A percentile compares a stretch with the other conserved stretches of the same genome.
Conservation (phyloP, 345 rosid genomes). For the Bruguiera gymnorhiza region DNA sequence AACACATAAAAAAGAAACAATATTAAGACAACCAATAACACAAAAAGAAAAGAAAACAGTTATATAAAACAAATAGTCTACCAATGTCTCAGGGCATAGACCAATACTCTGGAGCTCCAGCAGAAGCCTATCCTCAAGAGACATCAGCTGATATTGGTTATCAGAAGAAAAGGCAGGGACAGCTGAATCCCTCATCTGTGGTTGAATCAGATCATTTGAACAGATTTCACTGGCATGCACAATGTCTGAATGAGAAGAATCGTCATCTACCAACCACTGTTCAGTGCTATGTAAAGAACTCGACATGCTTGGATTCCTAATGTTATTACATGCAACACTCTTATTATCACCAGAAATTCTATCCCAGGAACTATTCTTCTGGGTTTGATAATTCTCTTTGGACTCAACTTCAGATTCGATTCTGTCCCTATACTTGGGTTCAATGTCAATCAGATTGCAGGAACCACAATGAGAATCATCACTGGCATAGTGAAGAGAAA, state of each 20-base stretch:
- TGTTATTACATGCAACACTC: constrained; percentile 58
- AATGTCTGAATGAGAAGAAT: constrained; percentile 54
- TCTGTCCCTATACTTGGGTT: constrained; percentile 77
- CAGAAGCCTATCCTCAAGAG: constrained; percentile 71
- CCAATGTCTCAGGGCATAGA: constrained; percentile 76
- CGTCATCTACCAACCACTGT: constrained; percentile 75
- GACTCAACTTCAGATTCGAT: constrained; percentile 96
- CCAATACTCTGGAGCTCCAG: constrained; percentile 89
- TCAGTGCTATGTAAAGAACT: constrained; percentile 68
- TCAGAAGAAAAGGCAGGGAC: constrained; percentile 47
- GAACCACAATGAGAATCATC: constrained; percentile 99
- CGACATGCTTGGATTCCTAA: constrained; percentile 59
- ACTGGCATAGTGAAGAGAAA: constrained; percentile 77
- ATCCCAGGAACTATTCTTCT: constrained; percentile 57
- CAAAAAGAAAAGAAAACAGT: neutral
- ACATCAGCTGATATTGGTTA: constrained; percentile 65
- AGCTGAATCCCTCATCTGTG: constrained; percentile 51
- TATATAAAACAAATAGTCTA: constrained; percentile 26
- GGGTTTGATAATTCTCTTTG: constrained; percentile 58
- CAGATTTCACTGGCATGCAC: constrained; percentile 61
- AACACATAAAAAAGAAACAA: neutral
- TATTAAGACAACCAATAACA: neutral
- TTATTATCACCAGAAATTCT: constrained; percentile 59
- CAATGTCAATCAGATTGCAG: constrained; percentile 79
- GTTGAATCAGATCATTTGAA: constrained; percentile 49